Base-by-base conservation (phyloP, 768 basidiomycete species). In the Panaeolus cyanescens region DNA sequence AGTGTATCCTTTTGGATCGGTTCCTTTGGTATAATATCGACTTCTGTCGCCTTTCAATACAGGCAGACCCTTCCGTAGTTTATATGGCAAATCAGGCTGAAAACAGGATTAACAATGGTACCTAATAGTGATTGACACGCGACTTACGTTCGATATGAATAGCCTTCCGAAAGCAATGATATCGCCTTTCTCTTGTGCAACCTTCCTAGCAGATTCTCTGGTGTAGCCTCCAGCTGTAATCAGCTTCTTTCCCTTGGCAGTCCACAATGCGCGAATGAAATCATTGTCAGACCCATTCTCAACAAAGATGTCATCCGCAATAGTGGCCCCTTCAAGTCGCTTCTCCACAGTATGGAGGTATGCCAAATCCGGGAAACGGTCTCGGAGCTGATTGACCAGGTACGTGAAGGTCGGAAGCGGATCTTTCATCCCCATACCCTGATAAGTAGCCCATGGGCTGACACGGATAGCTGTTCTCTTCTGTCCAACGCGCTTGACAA, bases 351-450 rank as follows among this genome's bases (percentile, higher is more conserved):
- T 63, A 62, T 87, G 86, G 4, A 88, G 62, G 70, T 87, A 89
- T 0, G 85, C 83, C 22, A 79, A 64, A 31, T 79, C 59, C 4
- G 85, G 81, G 64, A 80, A 76, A 7, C 62, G 61, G 15, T 70
- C 59, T 32, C 71, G 72, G 25, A 89, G 61, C 39, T 78, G 58
- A 4, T 72, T 57, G 20, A 83, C 77, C 32, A 89, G 63, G 69
- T 87, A 78, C 0, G 75, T 63, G 73, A 84, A 90, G 8, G 82
- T 83, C 0, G 86, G 83, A 3, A 79, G 71, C 0, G 86, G 87
- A 60, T 89, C 78, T 3, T 67, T 63, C 83, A 85, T 84, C 6
- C 75, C 69, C 84, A 88, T 85, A 78, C 80, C 77, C 64, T 81
- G 79, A 63, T 73, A 76, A 1, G 45, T 45, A 39, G 72, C 75